These are phyloP conservation scores for Acacia acuminata DNA, from an alignment of 306 rosid genomes.

Conservation along the genomic window DNA sequence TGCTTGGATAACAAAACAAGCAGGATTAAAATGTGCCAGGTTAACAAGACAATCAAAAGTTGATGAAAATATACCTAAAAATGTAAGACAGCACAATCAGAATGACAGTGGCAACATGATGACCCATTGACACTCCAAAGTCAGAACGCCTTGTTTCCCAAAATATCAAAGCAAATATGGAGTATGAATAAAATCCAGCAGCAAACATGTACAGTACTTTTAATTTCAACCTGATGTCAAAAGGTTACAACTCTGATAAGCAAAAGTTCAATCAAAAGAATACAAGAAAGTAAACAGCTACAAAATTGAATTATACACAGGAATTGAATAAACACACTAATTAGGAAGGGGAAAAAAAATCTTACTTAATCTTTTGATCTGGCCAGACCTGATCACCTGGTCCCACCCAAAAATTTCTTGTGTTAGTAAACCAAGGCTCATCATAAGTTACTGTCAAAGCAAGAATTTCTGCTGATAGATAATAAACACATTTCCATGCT, in stretches of 20 bases:
- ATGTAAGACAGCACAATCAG: constrained; percentile 89
- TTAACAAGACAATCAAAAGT: constrained; percentile 33
- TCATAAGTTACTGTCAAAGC: constrained; percentile 73
- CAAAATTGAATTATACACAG: neutral
- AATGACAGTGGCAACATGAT: constrained; percentile 90
- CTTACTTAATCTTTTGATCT: constrained; percentile 91
- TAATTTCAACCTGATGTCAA: constrained; percentile 78
- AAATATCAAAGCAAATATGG: constrained; percentile 93
- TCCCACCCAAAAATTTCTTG: constrained; percentile 89
- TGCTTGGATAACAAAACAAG: neutral
- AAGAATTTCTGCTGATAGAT: constrained; percentile 80
- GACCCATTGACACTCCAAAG: constrained; percentile 97
- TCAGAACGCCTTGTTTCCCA: constrained; percentile 99
- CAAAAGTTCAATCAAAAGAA: constrained; percentile 18
- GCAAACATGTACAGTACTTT: constrained; percentile 83
- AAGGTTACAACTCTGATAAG: constrained; percentile 21
- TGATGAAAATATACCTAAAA: constrained; percentile 67
- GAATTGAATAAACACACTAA: constrained; percentile 21
- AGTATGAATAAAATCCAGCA: constrained; percentile 94
- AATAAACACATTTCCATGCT: constrained; percentile 96
- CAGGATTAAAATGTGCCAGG: neutral
- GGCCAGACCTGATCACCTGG: constrained; percentile 99
- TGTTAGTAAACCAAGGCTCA: constrained; percentile 92
- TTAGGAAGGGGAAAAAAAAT: constrained; percentile 1
- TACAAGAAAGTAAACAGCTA: constrained; percentile 14